Evolutionary conservation across 2,329 filamentous ascomycete genomes (phyloP).

Genomic region (Epichloe amarillans): DNA sequence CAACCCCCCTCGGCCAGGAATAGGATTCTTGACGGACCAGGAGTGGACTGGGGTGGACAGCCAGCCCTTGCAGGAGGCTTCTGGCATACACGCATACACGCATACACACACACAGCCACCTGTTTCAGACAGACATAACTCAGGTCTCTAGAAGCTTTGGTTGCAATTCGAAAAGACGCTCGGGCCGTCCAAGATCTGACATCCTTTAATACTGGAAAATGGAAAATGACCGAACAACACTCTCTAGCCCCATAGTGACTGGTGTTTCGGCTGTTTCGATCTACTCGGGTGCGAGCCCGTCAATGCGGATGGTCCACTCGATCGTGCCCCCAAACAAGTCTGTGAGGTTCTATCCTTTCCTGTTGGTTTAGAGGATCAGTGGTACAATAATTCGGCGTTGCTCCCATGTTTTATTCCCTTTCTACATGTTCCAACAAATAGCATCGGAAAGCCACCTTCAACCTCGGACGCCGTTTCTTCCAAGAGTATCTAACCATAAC

Average conservation of each 20-base stretch:
- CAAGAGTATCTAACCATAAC: background rate
- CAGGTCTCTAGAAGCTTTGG: constrained; percentile 6
- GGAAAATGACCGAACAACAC: constrained; percentile 2
- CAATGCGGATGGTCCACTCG: constrained; percentile 9
- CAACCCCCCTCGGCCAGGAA: constrained; percentile 3
- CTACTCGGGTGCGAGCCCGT: constrained; percentile 6
- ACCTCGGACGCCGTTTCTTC: constrained; percentile 4
- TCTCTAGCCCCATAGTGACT: constrained; percentile 3
- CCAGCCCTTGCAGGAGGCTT: constrained; percentile 3
- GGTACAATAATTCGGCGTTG: constrained; percentile 1
- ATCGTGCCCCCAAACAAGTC: constrained; percentile 3
- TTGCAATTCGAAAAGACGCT: constrained; percentile 6
- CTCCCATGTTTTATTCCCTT: background rate
- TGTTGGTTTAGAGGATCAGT: constrained; percentile 1
- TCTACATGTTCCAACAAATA: constrained; percentile 5
- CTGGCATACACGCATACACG: background rate
- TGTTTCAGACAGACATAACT: constrained; percentile 10
- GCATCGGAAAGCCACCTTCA: constrained; percentile 3
- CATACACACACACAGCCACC: constrained; percentile 6
- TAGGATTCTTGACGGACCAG: constrained; percentile 3
- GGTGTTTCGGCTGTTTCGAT: constrained; percentile 12
- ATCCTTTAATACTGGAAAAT: constrained; percentile 1
- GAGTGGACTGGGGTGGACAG: background rate
- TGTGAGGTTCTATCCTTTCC: constrained; percentile 1
- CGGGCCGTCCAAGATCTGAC: constrained; percentile 10